Evolutionary conservation across 257 asterid genomes (phyloP).

Genomic region (Penstemon barbatus): DNA sequence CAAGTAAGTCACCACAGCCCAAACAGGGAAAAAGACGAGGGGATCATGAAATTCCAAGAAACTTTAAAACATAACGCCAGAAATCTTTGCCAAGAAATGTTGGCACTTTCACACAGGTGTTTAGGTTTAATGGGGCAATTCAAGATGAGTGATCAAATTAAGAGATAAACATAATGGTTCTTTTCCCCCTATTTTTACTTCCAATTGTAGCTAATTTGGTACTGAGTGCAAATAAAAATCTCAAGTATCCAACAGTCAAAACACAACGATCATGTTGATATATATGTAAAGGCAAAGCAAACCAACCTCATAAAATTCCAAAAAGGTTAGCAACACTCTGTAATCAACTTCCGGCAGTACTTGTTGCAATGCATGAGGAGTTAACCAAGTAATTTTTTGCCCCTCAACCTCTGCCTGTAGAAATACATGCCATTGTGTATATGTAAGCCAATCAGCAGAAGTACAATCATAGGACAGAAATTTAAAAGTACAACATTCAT

Average conservation of each 20-base stretch:
- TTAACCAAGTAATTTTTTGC: slow-evolving; percentile 91
- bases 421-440: background rate
- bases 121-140: background rate
- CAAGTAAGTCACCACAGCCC: slow-evolving; percentile 1
- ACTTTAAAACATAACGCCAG: background rate
- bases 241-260: background rate
- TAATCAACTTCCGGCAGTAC: slow-evolving; percentile 94
- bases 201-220: background rate
- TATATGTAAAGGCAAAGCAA: background rate
- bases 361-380: slow-evolving; percentile 98
- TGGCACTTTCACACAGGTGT: background rate
- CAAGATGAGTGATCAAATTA: background rate
- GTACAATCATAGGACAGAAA: slow-evolving; percentile 20
- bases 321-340: slow-evolving; percentile 80
- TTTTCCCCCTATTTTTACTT: background rate
- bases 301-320: slow-evolving; percentile 88
- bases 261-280: background rate
- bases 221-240: slow-evolving; percentile 3
- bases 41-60: background rate
- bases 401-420: slow-evolving; percentile 91
- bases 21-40: background rate
- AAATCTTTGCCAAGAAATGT: slow-evolving; percentile 2
- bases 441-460: slow-evolving; percentile 17
- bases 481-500: background rate
- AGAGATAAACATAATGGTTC: background rate